Evolutionary conservation across 2,329 filamentous ascomycete species (phyloP), one percentile per base, ranked within the genome.

Genomic region (Camptophora hylomeconis): DNA sequence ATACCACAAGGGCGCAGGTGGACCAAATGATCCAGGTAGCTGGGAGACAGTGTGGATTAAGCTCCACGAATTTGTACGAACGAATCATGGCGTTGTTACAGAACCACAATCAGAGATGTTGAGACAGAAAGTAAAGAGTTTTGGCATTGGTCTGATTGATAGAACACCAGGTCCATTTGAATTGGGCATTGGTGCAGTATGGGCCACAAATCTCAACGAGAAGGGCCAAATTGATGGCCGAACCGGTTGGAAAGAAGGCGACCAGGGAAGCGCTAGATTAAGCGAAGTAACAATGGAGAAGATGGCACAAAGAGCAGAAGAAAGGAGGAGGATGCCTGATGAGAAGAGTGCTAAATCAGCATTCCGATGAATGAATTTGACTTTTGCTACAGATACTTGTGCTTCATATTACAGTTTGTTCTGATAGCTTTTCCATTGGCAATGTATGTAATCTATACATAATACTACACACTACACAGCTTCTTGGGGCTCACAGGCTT

Each of bases 41-140:
- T 98, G 89, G 89, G 87, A 98, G 64, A 94, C 89, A 2, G 70
- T 94, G n/a, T 56, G 92, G 25, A 78, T 98, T 39, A 80, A 79
- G 38, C 89, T 86, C 69, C 78, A 76, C 44, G 83, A 92, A 41
- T 95, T 98, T 56, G 87, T 98, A 35, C 69, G 89, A 39, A 98
- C 89, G 9, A 95, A 94, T 50, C 73, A 92, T 48, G 89, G 89
- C 5, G 74, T 81, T 45, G 82, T 92, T 2, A 76, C 94, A 4
- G 86, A 95, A 59, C 89, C 89, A 17, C 87, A 95, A 62, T 76
- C 77, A 8, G 84, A 92, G 52, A 76, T 98, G 56, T 58, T 94
- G 51, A 72, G 79, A 38, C 80, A 92, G 46, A 86, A 83, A 53
- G 75, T 98, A 17, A 70, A 74, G 48, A 92, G 76, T 16, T 63